phyloP scores from a whole-genome alignment of 148 eudicot genomes.

The Talinum fruticosum region DNA sequence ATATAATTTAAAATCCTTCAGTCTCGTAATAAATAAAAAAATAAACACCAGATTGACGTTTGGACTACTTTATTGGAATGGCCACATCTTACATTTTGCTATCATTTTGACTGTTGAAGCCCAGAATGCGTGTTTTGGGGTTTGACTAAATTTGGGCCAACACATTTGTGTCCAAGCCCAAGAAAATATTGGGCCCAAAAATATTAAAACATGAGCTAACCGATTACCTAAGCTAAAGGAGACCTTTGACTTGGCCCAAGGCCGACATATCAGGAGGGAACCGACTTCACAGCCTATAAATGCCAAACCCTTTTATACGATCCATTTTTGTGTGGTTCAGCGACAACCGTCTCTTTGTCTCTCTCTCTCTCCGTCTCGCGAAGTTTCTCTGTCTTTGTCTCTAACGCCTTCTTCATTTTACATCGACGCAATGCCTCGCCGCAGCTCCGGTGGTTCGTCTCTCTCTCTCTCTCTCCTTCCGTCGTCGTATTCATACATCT shows the following conservation, averaged over 20 bases:
- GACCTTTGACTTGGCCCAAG: constrained; percentile 3
- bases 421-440: constrained; percentile 57
- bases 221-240: background rate
- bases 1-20: no score
- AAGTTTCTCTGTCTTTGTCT: constrained; percentile 13
- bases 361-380: constrained; percentile 16
- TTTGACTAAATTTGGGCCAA: no score
- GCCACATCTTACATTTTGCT: no score
- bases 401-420: constrained; percentile 22
- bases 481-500: background rate
- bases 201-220: background rate
- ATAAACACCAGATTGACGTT: no score
- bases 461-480: constrained; percentile 2
- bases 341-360: constrained; percentile 12
- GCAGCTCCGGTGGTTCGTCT: constrained; percentile 48
- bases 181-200: background rate
- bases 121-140: background rate
- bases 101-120: background rate
- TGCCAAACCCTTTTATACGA: background rate
- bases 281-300: background rate
- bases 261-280: background rate
- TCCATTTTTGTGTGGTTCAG: background rate
- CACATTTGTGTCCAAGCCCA: no score
- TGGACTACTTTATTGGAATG: no score
- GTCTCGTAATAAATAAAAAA: no score